These are phyloP conservation scores for Lachancea waltii DNA, from an alignment of 805 yeast genomes.

Conservation along the genomic window DNA sequence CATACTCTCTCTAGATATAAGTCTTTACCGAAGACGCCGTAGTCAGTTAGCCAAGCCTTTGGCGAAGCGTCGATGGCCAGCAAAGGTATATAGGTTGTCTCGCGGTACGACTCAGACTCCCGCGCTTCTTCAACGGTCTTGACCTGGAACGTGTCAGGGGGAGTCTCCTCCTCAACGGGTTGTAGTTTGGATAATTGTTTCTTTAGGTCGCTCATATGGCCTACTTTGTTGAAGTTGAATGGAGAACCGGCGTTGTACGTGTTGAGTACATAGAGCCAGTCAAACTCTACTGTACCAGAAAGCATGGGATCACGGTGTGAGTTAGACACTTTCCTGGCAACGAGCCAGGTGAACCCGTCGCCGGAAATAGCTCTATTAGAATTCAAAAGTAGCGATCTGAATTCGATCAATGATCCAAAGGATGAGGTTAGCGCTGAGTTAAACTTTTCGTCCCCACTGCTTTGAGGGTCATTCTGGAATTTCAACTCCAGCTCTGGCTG, in stretches of 20 bases:
- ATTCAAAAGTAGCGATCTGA: conserved; percentile 60
- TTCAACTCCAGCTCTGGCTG: conserved; percentile 36
- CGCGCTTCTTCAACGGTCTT: conserved; percentile 36
- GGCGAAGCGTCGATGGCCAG: conserved; percentile 69
- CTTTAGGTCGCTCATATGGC: conserved; percentile 30
- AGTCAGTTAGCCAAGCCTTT: conserved; percentile 62
- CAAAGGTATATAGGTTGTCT: conserved; percentile 44
- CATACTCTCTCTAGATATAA: conserved; percentile 58
- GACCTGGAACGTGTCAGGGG: conserved; percentile 12
- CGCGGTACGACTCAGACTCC: conserved; percentile 23
- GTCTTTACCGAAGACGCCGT: conserved; percentile 70
- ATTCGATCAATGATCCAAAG: conserved; percentile 74
- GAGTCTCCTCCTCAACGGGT: conserved; percentile 6
- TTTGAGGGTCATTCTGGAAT: conserved; percentile 30
- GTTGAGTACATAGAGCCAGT: conserved; percentile 59
- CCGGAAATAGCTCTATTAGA: conserved; percentile 74
- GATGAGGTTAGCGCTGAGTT: conserved; percentile 46
- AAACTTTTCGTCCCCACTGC: conserved; percentile 32
- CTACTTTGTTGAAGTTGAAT: conserved; percentile 50
- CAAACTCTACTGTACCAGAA: conserved; percentile 27
- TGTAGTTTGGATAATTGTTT: conserved; percentile 20
- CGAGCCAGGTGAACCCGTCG: conserved; percentile 87
- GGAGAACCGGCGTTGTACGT: conserved; percentile 91
- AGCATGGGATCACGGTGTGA: conserved; percentile 12
- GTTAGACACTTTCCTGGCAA: conserved; percentile 41